phyloP scores from a whole-genome alignment of 2,329 filamentous ascomycete genomes.

The Aspergillus sp. region DNA sequence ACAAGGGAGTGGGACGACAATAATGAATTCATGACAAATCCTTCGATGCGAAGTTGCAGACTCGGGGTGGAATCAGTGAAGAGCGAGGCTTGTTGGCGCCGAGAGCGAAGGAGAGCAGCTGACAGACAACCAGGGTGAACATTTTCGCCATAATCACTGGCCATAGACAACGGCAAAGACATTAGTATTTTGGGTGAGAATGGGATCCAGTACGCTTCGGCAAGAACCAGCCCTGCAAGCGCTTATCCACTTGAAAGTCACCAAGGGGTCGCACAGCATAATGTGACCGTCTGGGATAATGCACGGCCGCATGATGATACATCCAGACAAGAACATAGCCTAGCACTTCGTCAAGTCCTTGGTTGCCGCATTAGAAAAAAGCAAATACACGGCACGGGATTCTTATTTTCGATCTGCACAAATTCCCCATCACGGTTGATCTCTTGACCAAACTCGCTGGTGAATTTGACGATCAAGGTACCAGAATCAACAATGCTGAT shows the following conservation, averaged over 20 bases:
- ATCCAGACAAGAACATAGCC: neutral
- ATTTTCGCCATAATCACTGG: neutral
- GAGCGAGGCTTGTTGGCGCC: neutral
- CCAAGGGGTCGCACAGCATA: constrained; percentile 15
- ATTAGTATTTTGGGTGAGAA: neutral
- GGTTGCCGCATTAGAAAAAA: constrained; percentile 5
- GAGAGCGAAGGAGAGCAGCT: neutral
- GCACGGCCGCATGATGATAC: neutral
- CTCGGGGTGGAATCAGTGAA: neutral
- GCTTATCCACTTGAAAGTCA: constrained; percentile 5
- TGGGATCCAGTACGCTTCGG: neutral
- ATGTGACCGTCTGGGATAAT: constrained; percentile 2
- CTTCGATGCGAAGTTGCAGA: neutral
- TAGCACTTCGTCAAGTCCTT: neutral
- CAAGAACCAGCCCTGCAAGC: neutral
- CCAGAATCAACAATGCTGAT: too few species aligned
- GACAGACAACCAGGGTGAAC: neutral
- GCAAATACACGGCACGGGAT: constrained; percentile 3
- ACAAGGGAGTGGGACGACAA: neutral
- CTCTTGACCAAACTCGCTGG: too few species aligned
- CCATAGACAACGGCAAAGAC: neutral
- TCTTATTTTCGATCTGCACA: neutral
- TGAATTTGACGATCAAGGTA: too few species aligned
- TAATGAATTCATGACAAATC: neutral
- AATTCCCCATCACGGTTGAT: neutral